Evolutionary conservation across 2,329 filamentous ascomycete species (phyloP).

Genomic region (Aspergillus aculeatus): DNA sequence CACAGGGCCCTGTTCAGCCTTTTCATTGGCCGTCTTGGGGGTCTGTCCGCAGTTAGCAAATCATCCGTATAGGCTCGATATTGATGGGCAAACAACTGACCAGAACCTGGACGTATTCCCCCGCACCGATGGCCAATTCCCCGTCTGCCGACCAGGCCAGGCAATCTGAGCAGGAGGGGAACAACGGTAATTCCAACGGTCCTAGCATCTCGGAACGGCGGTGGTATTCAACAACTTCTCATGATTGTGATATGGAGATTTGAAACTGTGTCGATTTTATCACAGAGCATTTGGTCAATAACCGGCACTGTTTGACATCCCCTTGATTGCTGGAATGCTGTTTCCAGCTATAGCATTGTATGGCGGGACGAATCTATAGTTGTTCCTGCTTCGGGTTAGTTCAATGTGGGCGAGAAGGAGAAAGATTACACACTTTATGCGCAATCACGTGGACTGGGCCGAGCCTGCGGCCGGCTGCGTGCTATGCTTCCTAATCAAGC

Average conservation of each 20-base stretch:
- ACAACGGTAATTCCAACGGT: conserved; percentile 43
- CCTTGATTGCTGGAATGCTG: background rate
- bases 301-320: background rate
- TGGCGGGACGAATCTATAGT: background rate
- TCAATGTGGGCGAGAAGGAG: background rate
- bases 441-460: no score
- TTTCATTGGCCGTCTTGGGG: conserved; percentile 21
- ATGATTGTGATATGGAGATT: background rate
- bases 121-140: conserved; percentile 56
- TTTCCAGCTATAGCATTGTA: background rate
- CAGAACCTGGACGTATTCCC: conserved; percentile 56
- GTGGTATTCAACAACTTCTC: background rate
- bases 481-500: background rate
- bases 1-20: conserved; percentile 21
- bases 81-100: conserved; percentile 30
- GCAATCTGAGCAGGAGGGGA: conserved; percentile 53
- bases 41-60: conserved; percentile 25
- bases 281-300: background rate
- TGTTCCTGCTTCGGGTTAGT: conserved; percentile 7
- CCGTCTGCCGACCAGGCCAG: conserved; percentile 61
- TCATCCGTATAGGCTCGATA: background rate
- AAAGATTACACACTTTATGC: background rate
- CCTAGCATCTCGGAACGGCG: conserved; percentile 17
- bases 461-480: no score
- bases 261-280: background rate